These are phyloP conservation scores for Massariosphaeria phaeospora DNA, from an alignment of 495 filamentous ascomycete species.

Conservation along the genomic window DNA sequence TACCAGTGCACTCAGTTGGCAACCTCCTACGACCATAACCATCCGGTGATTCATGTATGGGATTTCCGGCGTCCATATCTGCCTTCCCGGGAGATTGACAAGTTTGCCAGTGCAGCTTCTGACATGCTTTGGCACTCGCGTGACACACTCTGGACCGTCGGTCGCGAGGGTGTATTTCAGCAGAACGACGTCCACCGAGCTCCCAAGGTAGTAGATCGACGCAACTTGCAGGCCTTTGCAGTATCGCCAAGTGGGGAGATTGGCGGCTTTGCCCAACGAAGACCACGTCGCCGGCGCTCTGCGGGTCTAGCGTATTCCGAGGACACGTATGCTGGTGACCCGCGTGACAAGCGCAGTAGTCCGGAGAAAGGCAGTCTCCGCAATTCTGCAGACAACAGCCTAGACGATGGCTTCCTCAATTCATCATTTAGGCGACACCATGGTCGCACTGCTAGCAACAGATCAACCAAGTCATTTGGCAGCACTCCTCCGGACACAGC, in stretches of 20 bases:
- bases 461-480: constrained; percentile 39
- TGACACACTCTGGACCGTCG: constrained; percentile 87
- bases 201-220: constrained; percentile 70
- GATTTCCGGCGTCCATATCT: constrained; percentile 82
- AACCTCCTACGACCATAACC: constrained; percentile 62
- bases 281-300: constrained; percentile 43
- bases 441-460: constrained; percentile 35
- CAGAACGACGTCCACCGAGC: constrained; percentile 86
- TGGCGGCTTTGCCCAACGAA: constrained; percentile 49
- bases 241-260: constrained; percentile 59
- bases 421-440: constrained; percentile 38
- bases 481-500: constrained; percentile 37
- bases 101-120: constrained; percentile 63
- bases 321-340: constrained; percentile 21
- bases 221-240: constrained; percentile 57
- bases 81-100: constrained; percentile 78
- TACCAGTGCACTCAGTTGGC: constrained; percentile 65
- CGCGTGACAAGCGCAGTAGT: constrained; percentile 30
- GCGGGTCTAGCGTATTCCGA: constrained; percentile 38
- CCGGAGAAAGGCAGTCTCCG: constrained; percentile 38
- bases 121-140: constrained; percentile 87
- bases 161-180: constrained; percentile 73
- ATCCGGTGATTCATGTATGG: constrained; percentile 78
- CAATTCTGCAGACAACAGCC: constrained; percentile 43
- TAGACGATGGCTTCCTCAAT: constrained; percentile 45